Base-by-base conservation (phyloP, 345 rosid genomes). In the Hirschfeldia incana region DNA sequence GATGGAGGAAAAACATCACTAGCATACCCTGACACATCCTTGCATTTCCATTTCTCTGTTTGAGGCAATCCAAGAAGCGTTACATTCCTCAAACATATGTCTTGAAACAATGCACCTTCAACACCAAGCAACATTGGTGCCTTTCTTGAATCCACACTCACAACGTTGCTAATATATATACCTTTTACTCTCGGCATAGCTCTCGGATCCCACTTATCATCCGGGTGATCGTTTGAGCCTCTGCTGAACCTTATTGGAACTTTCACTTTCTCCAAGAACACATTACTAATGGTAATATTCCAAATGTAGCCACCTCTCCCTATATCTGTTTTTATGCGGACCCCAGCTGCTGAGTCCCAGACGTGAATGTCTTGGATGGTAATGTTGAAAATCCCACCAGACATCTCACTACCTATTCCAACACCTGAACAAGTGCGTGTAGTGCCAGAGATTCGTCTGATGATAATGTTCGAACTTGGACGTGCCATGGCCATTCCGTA, bases 341-440 rank as follows among this genome's bases (percentile, higher is more conserved):
- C 81, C 1, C 99, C 98, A 49, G 98, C 97, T 0, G 97, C 98
- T 0, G 94, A 89, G 80, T 95, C 84, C 97, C 98, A 95, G 15
- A 95, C 82, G 79, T 87, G 92, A 81, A 95, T 71, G 65, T 88
- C 90, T 79, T 95, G 89, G 1, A 93, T 65, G 0, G 82, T 91
- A 66, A 93, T 66, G 65, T 95, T 90, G 58, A 76, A 88, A 16
- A 91, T 85, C 39, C 99, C 99, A 74, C 99, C 98, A 10, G 99
- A 95, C 98, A 95, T 95, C 85, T 95, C 98, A 29, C 98, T 95
- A 15, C 99, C 99, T 7, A 95, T 89, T 58, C 99, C 99, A 63
- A 95, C 79, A 26, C 99, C 99, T 8, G 99, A 95, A 57, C 99
- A 93, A 67, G 97, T 93, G 2, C 94, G 93, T 8, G 99, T 93